A percentile compares a stretch with the other conserved stretches of the same genome.
phyloP scores from a whole-genome alignment of 306 rosid genomes.

The Vachellia collinsii region DNA sequence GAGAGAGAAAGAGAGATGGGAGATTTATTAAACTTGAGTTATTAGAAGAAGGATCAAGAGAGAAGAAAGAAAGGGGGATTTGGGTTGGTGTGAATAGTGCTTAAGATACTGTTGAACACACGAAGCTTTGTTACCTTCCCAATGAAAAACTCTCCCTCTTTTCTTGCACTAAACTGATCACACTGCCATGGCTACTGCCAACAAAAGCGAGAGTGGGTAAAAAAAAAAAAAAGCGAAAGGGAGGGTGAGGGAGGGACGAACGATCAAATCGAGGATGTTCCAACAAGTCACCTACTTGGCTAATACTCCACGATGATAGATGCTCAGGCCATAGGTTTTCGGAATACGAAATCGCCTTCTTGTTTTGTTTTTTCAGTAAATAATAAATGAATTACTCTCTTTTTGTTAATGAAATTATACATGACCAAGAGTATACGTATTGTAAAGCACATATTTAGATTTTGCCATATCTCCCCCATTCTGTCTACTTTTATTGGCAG shows the following conservation, averaged over 20 bases:
- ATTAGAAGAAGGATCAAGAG: not conserved
- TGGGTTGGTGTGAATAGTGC: not conserved
- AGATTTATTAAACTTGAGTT: not conserved
- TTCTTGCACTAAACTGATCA: constrained; percentile 69
- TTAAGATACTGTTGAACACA: constrained; percentile 19
- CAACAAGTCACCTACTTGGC: constrained; percentile 41
- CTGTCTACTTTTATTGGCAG: constrained; percentile 40
- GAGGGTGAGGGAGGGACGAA: constrained; percentile 21
- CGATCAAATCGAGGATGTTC: constrained; percentile 80
- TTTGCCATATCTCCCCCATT: not conserved
- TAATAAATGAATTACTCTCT: not conserved
- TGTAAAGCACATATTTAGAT: not conserved
- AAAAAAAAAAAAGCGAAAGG: no score
- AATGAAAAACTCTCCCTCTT: constrained; percentile 64
- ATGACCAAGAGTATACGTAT: not conserved
- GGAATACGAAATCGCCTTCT: constrained; percentile 50
- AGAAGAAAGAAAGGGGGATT: not conserved
- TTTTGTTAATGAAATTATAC: not conserved
- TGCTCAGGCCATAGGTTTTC: constrained; percentile 36
- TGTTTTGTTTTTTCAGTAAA: not conserved
- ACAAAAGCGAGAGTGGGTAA: constrained; percentile 43
- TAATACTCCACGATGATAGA: constrained; percentile 13
- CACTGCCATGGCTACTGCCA: constrained; percentile 66
- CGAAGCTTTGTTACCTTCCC: constrained; percentile 83
- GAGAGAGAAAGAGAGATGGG: not conserved